Base-by-base conservation (phyloP, 1,284 basidiomycete genomes). In the Malassezia caprae region DNA sequence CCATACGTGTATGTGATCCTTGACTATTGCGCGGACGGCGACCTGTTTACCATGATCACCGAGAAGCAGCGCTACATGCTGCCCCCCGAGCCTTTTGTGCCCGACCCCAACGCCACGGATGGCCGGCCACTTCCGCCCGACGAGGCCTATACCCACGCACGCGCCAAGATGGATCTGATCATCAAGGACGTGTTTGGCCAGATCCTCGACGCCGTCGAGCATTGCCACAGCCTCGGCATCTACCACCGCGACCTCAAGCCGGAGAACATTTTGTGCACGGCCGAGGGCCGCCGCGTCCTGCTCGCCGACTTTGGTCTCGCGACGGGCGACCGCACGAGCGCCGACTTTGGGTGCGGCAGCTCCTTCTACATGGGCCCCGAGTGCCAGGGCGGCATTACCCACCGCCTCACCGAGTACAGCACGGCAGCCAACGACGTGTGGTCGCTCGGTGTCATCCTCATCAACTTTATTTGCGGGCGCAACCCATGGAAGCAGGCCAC, bases 161-260 rank as follows among this genome's bases (percentile, higher is more conserved):
- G 68, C 19, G 42, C 50, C 17, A 49, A 62, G 26, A 70, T 69
- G 68, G 71, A 73, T 40, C 44, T 51, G 3, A 53, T 69, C 42
- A 66, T 73, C 51, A 67, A 65, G 37, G 58, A 64, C 42, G 71
- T 75, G 50, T 73, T 72, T 40, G 59, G 62, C 47, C 72, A 75
- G 76, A 83, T 96, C 75, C 81, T 96, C 68, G 90, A 93, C 67
- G 88, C 90, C 44, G 88, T 96, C 69, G 85, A 90, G 63, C 88
- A 88, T 77, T 83, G 82, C 68, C 84, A 85, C 69, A 66, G 69
- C 19, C 73, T 78, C 45, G 81, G 82, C 26, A 89, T 96, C 75
- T 94, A 87, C 79, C 93, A 96, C 76, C 88, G 93, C 52, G 93
- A 96, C 76, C 80, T 98, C 69, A 98, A 96, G 79, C 93, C 93